A percentile compares a stretch with the other conserved stretches of the same genome.
phyloP scores from a whole-genome alignment of 768 basidiomycete species.

The Tephrocybe sp. region DNA sequence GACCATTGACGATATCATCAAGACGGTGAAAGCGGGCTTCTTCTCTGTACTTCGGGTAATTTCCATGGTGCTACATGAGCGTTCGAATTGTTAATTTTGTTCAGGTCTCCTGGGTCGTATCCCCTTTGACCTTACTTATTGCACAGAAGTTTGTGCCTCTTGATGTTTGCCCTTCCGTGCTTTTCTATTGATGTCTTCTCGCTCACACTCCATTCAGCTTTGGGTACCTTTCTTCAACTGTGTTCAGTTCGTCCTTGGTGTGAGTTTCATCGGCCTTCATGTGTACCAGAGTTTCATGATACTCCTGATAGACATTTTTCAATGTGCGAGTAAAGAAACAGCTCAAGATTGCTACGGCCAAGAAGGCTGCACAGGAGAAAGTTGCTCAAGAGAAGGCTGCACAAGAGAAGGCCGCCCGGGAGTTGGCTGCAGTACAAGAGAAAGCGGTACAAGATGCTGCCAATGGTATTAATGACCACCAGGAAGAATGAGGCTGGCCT shows the following conservation, averaged over 20 bases:
- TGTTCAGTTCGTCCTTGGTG: constrained; percentile 75
- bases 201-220: constrained; percentile 42
- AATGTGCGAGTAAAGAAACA: constrained; percentile 69
- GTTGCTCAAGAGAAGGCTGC: constrained; percentile 28
- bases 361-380: constrained; percentile 44
- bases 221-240: constrained; percentile 90
- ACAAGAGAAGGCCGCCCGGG: constrained; percentile 22
- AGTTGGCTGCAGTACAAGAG: constrained; percentile 14
- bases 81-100: background rate
- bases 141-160: constrained; percentile 81
- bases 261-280: constrained; percentile 33
- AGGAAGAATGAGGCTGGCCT: background rate
- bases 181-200: background rate
- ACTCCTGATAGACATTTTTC: constrained; percentile 57
- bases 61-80: background rate
- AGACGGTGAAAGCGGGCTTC: constrained; percentile 73
- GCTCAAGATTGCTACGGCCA: constrained; percentile 50
- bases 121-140: constrained; percentile 69
- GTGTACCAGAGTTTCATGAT: constrained; percentile 6
- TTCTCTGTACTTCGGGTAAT: constrained; percentile 70
- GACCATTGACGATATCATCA: constrained; percentile 59
- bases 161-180: constrained; percentile 46
- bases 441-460: background rate
- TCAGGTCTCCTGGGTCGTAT: constrained; percentile 81
- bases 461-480: constrained; percentile 1